These are phyloP conservation scores for Nannochloris sp. DNA, from an alignment of 139 green algal species.

Conservation along the genomic window DNA sequence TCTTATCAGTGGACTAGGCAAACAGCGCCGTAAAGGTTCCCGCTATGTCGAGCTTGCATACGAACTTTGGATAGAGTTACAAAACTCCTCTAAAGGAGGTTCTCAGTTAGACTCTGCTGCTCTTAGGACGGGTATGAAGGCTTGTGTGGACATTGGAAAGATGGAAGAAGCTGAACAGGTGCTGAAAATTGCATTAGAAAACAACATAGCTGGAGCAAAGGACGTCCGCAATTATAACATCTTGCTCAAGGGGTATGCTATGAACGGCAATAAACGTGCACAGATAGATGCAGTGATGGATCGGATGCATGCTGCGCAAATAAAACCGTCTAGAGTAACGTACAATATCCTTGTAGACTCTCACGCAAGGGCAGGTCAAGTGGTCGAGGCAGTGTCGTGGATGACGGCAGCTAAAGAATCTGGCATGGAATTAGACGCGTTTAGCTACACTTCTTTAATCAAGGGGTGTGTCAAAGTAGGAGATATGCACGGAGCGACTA, in stretches of 20 bases:
- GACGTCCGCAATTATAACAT: conserved; percentile 54
- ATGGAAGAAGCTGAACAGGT: conserved; percentile 41
- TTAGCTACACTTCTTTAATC: conserved; percentile 38
- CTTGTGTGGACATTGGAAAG: conserved; percentile 37
- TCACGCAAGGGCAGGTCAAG: conserved; percentile 33
- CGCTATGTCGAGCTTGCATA: conserved; percentile 30
- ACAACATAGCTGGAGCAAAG: neutral
- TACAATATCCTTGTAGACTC: conserved; percentile 60
- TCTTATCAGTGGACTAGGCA: conserved; percentile 42
- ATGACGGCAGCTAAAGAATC: conserved; percentile 29
- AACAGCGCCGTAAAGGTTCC: conserved; percentile 24
- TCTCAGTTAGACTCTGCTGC: neutral
- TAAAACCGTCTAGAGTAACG: conserved; percentile 36
- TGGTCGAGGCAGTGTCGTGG: conserved; percentile 28
- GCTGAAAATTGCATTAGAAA: conserved; percentile 14
- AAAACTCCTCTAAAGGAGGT: neutral
- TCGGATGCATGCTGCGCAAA: conserved; percentile 21
- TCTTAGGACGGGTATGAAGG: conserved; percentile 49
- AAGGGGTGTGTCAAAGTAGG: conserved; percentile 28
- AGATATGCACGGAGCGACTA: conserved; percentile 15
- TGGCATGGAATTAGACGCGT: conserved; percentile 44
- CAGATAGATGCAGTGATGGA: conserved; percentile 29
- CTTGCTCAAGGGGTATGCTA: conserved; percentile 43
- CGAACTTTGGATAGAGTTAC: conserved; percentile 49
- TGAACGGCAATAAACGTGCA: conserved; percentile 8